Conservation (phyloP, 2,329 filamentous ascomycete species). For the Arthrobotrys iridis region DNA sequence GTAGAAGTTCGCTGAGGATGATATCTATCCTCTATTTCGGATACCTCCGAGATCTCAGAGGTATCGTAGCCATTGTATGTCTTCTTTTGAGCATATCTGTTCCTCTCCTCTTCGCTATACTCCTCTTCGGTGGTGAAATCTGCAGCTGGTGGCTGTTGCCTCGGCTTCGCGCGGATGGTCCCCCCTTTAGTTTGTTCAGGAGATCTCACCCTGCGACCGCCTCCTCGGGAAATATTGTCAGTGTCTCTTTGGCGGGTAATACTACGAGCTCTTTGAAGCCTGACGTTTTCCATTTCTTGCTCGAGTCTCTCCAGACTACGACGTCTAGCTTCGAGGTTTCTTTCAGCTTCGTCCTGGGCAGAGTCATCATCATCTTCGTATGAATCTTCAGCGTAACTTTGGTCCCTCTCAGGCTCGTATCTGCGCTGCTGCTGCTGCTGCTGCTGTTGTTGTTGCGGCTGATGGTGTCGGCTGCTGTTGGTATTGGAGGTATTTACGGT, state of each 20-base stretch:
- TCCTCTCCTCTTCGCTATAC: constrained; percentile 38
- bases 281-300: constrained; percentile 48
- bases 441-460: neutral
- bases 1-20: constrained; percentile 11
- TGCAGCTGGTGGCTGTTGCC: constrained; percentile 10
- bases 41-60: constrained; percentile 37
- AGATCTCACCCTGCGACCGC: constrained; percentile 27
- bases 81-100: constrained; percentile 20
- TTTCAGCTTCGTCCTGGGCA: constrained; percentile 48
- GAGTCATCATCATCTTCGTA: constrained; percentile 46
- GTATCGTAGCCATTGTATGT: constrained; percentile 50
- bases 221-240: constrained; percentile 26
- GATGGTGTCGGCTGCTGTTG: constrained; percentile 6
- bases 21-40: constrained; percentile 43
- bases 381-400: constrained; percentile 48
- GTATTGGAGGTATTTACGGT: constrained; percentile 20
- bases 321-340: constrained; percentile 40
- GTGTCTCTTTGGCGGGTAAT: constrained; percentile 39
- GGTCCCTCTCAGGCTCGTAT: constrained; percentile 36
- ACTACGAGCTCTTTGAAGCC: constrained; percentile 44
- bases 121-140: constrained; percentile 48
- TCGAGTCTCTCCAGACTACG: constrained; percentile 51
- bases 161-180: constrained; percentile 30
- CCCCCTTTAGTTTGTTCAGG: constrained; percentile 33
- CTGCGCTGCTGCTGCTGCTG: constrained; percentile 7